Evolutionary conservation across 2,329 filamentous ascomycete genomes (phyloP).

Genomic region (Cordyceps farinosa): DNA sequence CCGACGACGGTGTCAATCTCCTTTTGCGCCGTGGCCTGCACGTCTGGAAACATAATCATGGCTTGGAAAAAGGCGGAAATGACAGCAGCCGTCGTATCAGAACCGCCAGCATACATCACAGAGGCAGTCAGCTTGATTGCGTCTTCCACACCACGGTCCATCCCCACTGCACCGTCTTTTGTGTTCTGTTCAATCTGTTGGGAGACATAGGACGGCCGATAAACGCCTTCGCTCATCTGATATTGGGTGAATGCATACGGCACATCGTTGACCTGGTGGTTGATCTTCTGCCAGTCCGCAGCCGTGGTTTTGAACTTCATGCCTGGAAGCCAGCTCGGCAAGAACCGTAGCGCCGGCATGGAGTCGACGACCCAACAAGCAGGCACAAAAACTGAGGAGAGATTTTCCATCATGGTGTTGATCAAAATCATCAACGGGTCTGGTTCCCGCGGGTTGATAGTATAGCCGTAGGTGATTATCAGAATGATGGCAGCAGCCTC

Average conservation of each 20-base stretch:
- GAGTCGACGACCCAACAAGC: conserved; percentile 26
- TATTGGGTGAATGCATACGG: conserved; percentile 22
- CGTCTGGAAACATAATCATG: conserved; percentile 19
- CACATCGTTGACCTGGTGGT: conserved; percentile 15
- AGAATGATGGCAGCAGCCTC: conserved; percentile 22
- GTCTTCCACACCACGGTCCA: background rate
- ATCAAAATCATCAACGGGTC: conserved; percentile 25
- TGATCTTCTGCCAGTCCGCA: conserved; percentile 16
- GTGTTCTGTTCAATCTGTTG: background rate
- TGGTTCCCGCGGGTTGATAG: conserved; percentile 22
- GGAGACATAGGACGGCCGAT: conserved; percentile 21
- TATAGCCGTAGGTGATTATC: conserved; percentile 25
- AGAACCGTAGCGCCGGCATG: conserved; percentile 23
- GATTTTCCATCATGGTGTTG: conserved; percentile 21
- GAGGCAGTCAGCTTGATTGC: conserved; percentile 19
- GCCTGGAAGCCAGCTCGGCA: conserved; percentile 25
- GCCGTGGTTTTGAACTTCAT: conserved; percentile 23
- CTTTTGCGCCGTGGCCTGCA: conserved; percentile 20
- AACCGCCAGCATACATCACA: conserved; percentile 22
- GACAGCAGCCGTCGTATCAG: conserved; percentile 21
- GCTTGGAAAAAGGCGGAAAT: conserved; percentile 13
- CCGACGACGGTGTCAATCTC: conserved; percentile 24
- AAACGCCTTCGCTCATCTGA: conserved; percentile 17
- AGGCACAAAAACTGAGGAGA: conserved; percentile 22
- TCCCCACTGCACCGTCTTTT: conserved; percentile 13